Evolutionary conservation across 2,329 filamentous ascomycete species (phyloP), one percentile per base, ranked within the genome.

Genomic region (Diaporthe sp.): DNA sequence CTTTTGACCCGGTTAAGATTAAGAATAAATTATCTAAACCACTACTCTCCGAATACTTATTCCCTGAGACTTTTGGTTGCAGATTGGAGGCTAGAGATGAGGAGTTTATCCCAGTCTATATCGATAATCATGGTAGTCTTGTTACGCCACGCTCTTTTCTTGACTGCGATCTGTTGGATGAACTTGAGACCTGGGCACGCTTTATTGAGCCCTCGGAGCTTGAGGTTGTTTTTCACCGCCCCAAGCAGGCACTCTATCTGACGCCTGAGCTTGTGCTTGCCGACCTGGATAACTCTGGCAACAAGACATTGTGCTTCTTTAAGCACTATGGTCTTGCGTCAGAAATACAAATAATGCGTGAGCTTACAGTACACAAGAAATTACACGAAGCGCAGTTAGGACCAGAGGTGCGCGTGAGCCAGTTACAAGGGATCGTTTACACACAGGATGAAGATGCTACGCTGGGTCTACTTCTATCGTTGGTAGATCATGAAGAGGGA

Each of bases 401-500:
- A 2, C 59, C 59, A 35, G 59, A 65, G 1, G 59, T 65, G 42
- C 59, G 59, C 3, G 59, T 65, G 59, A 65, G 59, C 59, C 59
- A 22, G 59, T 22, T 65, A 5, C 59, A 65, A 5, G 59, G 59
- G 4, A 50, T 65, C 10, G 59, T 65, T 35, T 27, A 65, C 22
- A 32, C 15, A 1, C 42, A 27, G 42, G 59, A 65, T 25, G 59
- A 65, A 17, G 59, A 50, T 50, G 59, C 42, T 25, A 65, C 59
- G 17, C 42, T 65, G 27, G 42, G 59, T 22, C 15, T 65, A 12
- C 59, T 65, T 50, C 27, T 65, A 13, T 65, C 42, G 6, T 47
- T 50, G 9, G 37, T 65, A 2, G 58, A 72, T 35, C 53, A 53
- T 55, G 58, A 73, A 37, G 71, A 73, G 37, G 73, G 59, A 2